Conservation (phyloP, 164 flowering plant species). For the Sedum album region DNA sequence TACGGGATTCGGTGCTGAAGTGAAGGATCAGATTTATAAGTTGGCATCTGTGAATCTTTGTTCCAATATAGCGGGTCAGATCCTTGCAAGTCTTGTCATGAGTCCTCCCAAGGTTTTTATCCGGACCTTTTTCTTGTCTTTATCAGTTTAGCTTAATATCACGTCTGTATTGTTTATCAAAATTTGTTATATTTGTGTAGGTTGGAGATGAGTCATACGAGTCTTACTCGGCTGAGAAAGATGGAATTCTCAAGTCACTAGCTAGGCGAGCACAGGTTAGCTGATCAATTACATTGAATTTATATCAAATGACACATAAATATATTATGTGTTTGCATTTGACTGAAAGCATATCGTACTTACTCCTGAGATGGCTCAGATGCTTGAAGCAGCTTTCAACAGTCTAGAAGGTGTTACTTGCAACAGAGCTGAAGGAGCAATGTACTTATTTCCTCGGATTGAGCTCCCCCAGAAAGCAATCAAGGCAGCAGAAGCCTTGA, state of each 20-base stretch:
- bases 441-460: conserved; percentile 91
- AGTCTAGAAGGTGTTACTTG: conserved; percentile 85
- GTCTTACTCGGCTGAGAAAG: conserved; percentile 64
- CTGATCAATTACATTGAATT: background rate
- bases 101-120: conserved; percentile 84
- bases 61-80: conserved; percentile 93
- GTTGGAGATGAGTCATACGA: conserved; percentile 86
- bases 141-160: background rate
- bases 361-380: conserved; percentile 34
- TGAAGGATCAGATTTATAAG: conserved; percentile 94
- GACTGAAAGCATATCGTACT: background rate
- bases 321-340: background rate
- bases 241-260: conserved; percentile 74
- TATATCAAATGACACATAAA: background rate
- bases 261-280: conserved; percentile 96
- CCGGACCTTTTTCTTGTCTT: background rate
- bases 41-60: conserved; percentile 94
- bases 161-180: background rate
- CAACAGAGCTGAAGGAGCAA: conserved; percentile 97
- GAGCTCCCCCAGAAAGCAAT: conserved; percentile 71
- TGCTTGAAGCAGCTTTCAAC: conserved; percentile 82
- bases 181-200: background rate
- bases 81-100: conserved; percentile 98
- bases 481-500: conserved; percentile 68
- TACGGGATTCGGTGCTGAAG: conserved; percentile 73